phyloP scores from a whole-genome alignment of 768 basidiomycete species.

The Mycena pura region DNA sequence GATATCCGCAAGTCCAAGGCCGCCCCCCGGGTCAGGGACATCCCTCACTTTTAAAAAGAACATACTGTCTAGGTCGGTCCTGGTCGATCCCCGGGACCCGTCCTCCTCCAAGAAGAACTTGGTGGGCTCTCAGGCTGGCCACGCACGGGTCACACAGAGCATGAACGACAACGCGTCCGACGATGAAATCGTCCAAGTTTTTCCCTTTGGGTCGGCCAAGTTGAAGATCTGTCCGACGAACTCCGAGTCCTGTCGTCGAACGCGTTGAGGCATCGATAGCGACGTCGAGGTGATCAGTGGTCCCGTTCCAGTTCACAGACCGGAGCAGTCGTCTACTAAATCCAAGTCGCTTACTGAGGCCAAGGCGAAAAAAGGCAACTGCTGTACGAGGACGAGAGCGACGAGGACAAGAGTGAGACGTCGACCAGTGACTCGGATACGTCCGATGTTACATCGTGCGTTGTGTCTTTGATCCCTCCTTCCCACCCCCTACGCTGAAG shows the following conservation, averaged over 20 bases:
- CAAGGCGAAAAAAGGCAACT: slow-evolving; percentile 12
- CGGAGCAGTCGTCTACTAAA: slow-evolving; percentile 14
- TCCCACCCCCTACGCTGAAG: background rate
- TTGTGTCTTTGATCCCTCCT: background rate
- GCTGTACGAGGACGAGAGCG: slow-evolving; percentile 40
- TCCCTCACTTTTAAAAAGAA: background rate
- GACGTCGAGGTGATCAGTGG: slow-evolving; percentile 32
- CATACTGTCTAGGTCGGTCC: background rate
- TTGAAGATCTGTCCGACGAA: background rate
- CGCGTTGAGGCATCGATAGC: slow-evolving; percentile 31
- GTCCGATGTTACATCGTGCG: slow-evolving; percentile 18
- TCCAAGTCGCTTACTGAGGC: background rate
- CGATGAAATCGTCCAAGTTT: background rate
- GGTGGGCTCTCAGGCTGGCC: background rate
- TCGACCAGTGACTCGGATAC: too few species aligned
- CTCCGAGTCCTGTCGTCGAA: slow-evolving; percentile 41
- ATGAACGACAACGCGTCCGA: background rate
- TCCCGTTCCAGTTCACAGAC: slow-evolving; percentile 6
- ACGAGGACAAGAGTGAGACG: too few species aligned
- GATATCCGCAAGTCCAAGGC: too few species aligned
- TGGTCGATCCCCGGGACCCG: background rate
- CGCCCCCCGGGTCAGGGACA: too few species aligned
- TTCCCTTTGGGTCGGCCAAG: background rate
- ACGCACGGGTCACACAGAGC: background rate
- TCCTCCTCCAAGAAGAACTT: background rate